These are phyloP conservation scores for Trichoderma polysporum DNA, from an alignment of 2,329 filamentous ascomycete species.

Conservation along the genomic window DNA sequence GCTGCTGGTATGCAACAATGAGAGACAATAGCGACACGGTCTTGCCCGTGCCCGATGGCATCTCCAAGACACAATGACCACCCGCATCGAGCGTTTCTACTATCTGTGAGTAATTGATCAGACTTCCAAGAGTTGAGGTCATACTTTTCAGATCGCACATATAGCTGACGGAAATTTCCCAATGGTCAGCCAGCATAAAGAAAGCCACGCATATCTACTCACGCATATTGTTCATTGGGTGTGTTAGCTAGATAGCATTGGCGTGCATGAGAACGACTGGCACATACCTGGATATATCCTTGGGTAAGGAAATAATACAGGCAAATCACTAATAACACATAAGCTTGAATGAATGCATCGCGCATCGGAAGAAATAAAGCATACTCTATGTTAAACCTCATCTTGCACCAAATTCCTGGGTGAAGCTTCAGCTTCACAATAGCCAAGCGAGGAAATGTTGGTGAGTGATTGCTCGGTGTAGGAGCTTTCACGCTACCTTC, in stretches of 20 bases:
- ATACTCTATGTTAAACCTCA: conserved; percentile 23
- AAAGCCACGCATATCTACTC: conserved; percentile 27
- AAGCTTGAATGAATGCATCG: background rate
- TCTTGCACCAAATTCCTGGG: background rate
- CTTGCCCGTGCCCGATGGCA: conserved; percentile 98
- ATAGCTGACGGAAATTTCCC: conserved; percentile 41
- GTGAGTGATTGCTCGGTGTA: background rate
- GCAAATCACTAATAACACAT: conserved; percentile 47
- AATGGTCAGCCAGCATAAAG: background rate
- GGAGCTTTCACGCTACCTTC: conserved; percentile 5
- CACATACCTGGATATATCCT: conserved; percentile 56
- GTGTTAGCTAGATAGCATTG: background rate
- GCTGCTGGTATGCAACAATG: conserved; percentile 94
- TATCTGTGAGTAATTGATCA: background rate
- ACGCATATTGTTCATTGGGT: conserved; percentile 55
- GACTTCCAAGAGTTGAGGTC: background rate
- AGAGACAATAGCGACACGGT: conserved; percentile 92
- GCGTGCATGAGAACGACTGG: background rate
- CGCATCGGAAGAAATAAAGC: background rate
- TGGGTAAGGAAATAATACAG: conserved; percentile 59
- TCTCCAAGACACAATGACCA: conserved; percentile 95
- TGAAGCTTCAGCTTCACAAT: too few species aligned
- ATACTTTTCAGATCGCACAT: conserved; percentile 59
- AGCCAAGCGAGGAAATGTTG: background rate
- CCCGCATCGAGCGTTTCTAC: conserved; percentile 81